Conservation (phyloP, 2,329 filamentous ascomycete species). For the Colletotrichum destructivum region DNA sequence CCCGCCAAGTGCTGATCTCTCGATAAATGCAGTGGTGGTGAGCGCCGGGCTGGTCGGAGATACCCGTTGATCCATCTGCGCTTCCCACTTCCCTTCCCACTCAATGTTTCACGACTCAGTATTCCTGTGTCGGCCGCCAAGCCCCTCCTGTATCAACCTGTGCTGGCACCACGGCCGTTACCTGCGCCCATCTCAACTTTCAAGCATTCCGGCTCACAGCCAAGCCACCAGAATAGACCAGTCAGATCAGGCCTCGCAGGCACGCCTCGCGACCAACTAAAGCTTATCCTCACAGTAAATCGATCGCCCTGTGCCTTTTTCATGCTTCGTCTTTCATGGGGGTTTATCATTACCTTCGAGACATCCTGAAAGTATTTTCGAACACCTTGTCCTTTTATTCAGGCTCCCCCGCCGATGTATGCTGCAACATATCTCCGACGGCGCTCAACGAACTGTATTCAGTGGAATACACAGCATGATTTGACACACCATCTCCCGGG, state of each 20-base stretch:
- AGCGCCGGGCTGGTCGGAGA: conserved; percentile 34
- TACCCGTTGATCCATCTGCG: conserved; percentile 35
- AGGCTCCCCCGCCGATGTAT: neutral
- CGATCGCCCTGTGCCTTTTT: conserved; percentile 2
- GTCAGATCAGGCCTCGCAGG: conserved; percentile 32
- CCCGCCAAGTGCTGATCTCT: neutral
- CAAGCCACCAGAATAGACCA: conserved; percentile 33
- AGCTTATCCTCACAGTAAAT: conserved; percentile 28
- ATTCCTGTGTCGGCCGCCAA: conserved; percentile 35
- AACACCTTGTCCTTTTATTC: neutral
- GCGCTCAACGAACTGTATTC: conserved; percentile 27
- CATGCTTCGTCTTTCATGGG: neutral
- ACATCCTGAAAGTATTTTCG: neutral
- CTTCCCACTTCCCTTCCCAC: conserved; percentile 35
- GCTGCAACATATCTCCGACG: conserved; percentile 21
- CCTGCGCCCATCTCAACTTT: conserved; percentile 31
- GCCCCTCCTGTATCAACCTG: conserved; percentile 33
- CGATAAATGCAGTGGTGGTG: neutral
- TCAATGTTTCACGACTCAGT: conserved; percentile 38
- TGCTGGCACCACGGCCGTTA: conserved; percentile 21
- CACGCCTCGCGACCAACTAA: conserved; percentile 32
- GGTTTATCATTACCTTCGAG: neutral
- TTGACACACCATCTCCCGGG: conserved; percentile 35
- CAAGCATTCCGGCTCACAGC: conserved; percentile 39
- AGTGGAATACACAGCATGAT: conserved; percentile 28